Evolutionary conservation across 495 filamentous ascomycete genomes (phyloP), one percentile per base, ranked within the genome.

Genomic region (Podospora pseudopauciseta): DNA sequence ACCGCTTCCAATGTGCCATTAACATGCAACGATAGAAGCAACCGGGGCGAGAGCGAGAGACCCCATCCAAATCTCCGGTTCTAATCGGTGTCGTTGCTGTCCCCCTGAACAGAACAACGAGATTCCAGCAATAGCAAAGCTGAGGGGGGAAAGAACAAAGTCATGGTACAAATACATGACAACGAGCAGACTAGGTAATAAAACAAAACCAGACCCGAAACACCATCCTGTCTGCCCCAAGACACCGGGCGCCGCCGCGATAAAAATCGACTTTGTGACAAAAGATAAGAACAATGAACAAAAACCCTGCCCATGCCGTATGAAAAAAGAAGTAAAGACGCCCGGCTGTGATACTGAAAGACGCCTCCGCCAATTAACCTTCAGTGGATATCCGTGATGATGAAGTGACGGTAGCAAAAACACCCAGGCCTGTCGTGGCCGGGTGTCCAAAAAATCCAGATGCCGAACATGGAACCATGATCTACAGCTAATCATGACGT

Each of bases 241-340:
- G 63, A 71, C 70, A 68, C 75, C 75, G 15, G 63, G 65, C 74
- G 74, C 74, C 74, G 57, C 69, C 73, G 71, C 75, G 59, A 73
- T 70, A 74, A 71, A 63, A 71, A 72, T 68, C 69, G 63, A 56
- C 56, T 49, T 49, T 49, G 39, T 67, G 63, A 57, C 30, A 20
- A 60, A 60, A 60, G 11, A 66, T 65, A 71, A 54, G 49, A 70
- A 63, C n/a, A 53, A 63, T 34, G 66, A 64, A 32, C n/a, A 65
- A 68, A 64, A 20, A 18, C 32, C 61, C 30, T 63, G 61, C 61
- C 61, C 27, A 63, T 63, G 61, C 61, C 61, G 61, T 63, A 55
- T 63, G 30, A 63, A 62, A 57, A 68, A 68, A 65, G 61, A 39
- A 27, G 1, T 32, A 32, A 32, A 32, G 54, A 63, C 49, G 64